Percentiles rank a stretch among this genome's conserved stretches.
Evolutionary conservation across 2,329 filamentous ascomycete genomes (phyloP).

Genomic region (Neopestalotiopsis clavispora): DNA sequence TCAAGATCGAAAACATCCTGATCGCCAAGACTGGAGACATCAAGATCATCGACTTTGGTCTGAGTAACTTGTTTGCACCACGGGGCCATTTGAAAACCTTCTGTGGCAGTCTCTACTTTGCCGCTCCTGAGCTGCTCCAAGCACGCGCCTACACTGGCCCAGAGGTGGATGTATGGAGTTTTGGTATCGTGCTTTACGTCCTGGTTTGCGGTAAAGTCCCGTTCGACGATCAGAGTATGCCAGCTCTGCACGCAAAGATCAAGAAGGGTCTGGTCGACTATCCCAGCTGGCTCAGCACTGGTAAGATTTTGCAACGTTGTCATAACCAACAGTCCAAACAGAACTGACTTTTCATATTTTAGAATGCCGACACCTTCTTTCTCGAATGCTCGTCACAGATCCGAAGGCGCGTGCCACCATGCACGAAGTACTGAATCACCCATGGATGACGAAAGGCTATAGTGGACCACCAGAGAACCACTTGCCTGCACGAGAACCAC

Average conservation of each 20-base stretch:
- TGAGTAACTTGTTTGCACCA: constrained; percentile 95
- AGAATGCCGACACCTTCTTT: constrained; percentile 95
- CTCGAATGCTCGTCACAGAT: constrained; percentile 94
- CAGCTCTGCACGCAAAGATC: constrained; percentile 96
- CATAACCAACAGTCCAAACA: not conserved
- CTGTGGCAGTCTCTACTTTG: constrained; percentile 97
- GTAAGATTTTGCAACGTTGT: constrained; percentile 55
- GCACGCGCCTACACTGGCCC: constrained; percentile 94
- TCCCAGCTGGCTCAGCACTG: constrained; percentile 87
- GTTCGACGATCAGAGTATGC: constrained; percentile 99
- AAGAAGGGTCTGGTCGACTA: constrained; percentile 97
- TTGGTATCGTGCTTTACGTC: constrained; percentile 96
- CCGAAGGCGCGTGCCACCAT: constrained; percentile 85
- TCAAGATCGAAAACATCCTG: constrained; percentile 99
- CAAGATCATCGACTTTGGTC: constrained; percentile 98
- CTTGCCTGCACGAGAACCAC: constrained; percentile 79
- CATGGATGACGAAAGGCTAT: constrained; percentile 95
- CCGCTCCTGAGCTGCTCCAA: constrained; percentile 91
- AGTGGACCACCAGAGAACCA: constrained; percentile 86
- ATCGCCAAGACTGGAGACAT: constrained; percentile 99
- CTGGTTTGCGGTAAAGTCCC: constrained; percentile 97
- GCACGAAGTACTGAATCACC: constrained; percentile 90
- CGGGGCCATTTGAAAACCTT: constrained; percentile 90
- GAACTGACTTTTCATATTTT: constrained; percentile 39
- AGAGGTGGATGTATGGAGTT: constrained; percentile 98